Percentiles rank a stretch among this genome's conserved stretches.
phyloP scores from a whole-genome alignment of 2,329 filamentous ascomycete species.

The Uncinocarpus reesii region DNA sequence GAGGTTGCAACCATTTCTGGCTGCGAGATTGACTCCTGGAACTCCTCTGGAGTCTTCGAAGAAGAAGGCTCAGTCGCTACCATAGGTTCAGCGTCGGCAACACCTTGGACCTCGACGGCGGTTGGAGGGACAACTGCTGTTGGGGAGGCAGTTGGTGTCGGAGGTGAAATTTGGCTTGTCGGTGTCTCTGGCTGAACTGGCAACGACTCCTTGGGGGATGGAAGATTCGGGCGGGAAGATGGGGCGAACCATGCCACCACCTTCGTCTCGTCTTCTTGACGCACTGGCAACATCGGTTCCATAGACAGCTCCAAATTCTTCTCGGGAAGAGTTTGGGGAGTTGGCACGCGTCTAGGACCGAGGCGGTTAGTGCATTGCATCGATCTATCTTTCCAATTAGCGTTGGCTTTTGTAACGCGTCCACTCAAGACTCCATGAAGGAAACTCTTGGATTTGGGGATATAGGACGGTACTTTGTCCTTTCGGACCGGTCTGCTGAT shows the following conservation, averaged over 20 bases:
- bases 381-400: not conserved
- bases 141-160: no score
- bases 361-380: not conserved
- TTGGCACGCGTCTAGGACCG: constrained; percentile 1
- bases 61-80: not conserved
- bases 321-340: not conserved
- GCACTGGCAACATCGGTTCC: not conserved
- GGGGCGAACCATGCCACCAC: constrained; percentile 5
- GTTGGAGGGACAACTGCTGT: constrained; percentile 1
- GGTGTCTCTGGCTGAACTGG: constrained; percentile 9
- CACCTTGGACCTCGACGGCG: not conserved
- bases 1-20: not conserved
- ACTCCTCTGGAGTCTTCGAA: not conserved
- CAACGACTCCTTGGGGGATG: not conserved
- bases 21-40: not conserved
- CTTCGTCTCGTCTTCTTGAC: constrained; percentile 2
- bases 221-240: constrained; percentile 1
- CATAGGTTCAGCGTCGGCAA: not conserved
- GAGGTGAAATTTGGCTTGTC: no score
- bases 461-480: not conserved
- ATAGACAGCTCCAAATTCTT: not conserved
- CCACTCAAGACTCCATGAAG: not conserved
- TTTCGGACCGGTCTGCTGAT: not conserved
- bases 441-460: not conserved
- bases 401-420: not conserved